phyloP scores from a whole-genome alignment of 73 alveolate species.

The Tetrahymena elliotti region DNA sequence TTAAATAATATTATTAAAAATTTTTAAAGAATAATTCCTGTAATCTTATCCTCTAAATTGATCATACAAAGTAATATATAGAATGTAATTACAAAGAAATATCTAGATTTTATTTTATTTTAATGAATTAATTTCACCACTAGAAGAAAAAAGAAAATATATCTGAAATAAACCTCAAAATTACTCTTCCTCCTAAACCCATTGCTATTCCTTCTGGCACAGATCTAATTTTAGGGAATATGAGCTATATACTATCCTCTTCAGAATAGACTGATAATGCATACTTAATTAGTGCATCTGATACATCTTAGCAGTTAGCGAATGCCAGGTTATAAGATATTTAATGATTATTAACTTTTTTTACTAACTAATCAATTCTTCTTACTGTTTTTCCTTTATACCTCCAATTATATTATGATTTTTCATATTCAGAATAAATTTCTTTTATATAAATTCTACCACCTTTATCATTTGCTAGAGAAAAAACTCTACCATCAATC shows the following conservation, averaged over 20 bases:
- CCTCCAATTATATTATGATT: not conserved
- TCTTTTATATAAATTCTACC: not conserved
- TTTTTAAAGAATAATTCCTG: no score
- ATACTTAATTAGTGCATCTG: not conserved
- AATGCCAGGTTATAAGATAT: not conserved
- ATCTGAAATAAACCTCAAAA: no score
- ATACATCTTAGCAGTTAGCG: not conserved
- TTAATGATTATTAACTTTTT: no score
- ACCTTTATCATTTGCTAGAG: not conserved
- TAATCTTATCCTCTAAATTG: no score
- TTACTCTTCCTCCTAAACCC: no score
- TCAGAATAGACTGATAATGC: not conserved
- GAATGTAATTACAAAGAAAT: no score
- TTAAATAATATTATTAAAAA: no score
- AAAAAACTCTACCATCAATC: not conserved
- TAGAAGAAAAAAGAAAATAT: no score
- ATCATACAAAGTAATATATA: no score
- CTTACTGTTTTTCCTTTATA: not conserved
- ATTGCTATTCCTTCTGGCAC: no score
- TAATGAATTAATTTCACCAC: no score
- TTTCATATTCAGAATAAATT: not conserved
- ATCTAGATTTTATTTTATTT: no score
- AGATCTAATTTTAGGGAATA: not conserved
- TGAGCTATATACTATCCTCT: not conserved
- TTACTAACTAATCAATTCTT: not conserved